Base-by-base conservation (phyloP, 164 flowering plant genomes). In the Stephania japonica region DNA sequence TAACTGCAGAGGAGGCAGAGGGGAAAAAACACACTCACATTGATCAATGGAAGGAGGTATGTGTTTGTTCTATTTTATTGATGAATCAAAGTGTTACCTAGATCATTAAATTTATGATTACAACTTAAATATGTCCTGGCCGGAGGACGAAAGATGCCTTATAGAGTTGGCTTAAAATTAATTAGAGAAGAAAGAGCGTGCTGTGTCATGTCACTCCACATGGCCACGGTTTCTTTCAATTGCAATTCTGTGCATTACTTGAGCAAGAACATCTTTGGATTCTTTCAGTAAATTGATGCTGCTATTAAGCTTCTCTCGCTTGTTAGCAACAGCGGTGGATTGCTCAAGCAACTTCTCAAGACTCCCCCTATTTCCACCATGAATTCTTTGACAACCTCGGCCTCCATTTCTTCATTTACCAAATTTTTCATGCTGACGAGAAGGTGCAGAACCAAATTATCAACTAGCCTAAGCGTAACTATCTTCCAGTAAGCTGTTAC, bases 201-300 rank as follows among this genome's bases (percentile, higher is more conserved):
- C 23, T 14, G 6, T 6, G 63, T 19, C 6, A 6, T 56, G 19
- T 67, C 43, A 67, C 7, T 67, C 69, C 19, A 38, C 62, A 24
- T 16, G 64, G 24, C 64, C 74, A 23, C n/a, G n/a, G n/a, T n/a
- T n/a, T n/a, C 42, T 68, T 8, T 72, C 42, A 72, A n/a, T 7
- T 42, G 74, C 41, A 14, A 65, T 72, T 32, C 68, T 10, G 38
- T 72, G 68, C 68, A 72, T 72, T 7, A 72, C 44, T 14, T 64
- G 64, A 0, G 74, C 65, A 6, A 72, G 68, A 13, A 72, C 61
- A 9, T 72, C 74, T 63, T 72, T 72, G 11, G 68, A 72, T 16
- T 72, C 68, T 11, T 44, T 25, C 3, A 72, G 68, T 21, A 72
- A 38, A 5, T 63, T 44, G 42, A 72, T 64, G 41, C 74, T 72